A percentile compares a stretch with the other conserved stretches of the same genome.
These are phyloP conservation scores for Rhododendron vialii DNA, from an alignment of 148 eudicot genomes.

Conservation along the genomic window DNA sequence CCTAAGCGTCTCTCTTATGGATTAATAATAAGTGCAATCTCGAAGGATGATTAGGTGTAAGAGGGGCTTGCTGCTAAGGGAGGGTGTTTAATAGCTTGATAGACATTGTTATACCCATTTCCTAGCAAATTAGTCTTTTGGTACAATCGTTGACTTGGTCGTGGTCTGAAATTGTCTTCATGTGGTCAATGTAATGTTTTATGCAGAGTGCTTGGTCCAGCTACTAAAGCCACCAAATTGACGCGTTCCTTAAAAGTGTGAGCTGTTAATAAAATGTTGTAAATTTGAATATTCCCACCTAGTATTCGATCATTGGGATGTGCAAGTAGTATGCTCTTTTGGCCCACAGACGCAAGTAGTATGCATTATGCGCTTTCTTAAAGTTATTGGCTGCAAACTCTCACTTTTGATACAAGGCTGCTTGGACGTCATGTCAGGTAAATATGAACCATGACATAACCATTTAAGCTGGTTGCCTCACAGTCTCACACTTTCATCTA, in stretches of 20 bases:
- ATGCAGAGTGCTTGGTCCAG: neutral
- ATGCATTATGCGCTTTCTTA: neutral
- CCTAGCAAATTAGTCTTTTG: neutral
- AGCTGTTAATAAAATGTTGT: neutral
- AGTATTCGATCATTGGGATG: neutral
- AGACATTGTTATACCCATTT: neutral
- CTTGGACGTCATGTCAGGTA: neutral
- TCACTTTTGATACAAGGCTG: neutral
- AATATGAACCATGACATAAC: neutral
- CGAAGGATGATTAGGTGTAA: neutral
- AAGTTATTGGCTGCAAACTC: neutral
- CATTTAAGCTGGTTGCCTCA: conserved; percentile 12
- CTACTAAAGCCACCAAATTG: neutral
- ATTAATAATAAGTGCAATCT: neutral
- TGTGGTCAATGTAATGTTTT: neutral
- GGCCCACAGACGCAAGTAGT: neutral
- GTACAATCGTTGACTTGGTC: neutral
- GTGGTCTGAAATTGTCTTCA: neutral
- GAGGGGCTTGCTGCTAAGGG: neutral
- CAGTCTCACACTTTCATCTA: neutral
- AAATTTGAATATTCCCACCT: neutral
- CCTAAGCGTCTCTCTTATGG: neutral
- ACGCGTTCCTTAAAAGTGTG: neutral
- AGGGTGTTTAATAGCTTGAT: neutral
- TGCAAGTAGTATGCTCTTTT: neutral